Evolutionary conservation across 2,329 filamentous ascomycete genomes (phyloP), one percentile per base, ranked within the genome.

Genomic region (Helminthosporium solani): DNA sequence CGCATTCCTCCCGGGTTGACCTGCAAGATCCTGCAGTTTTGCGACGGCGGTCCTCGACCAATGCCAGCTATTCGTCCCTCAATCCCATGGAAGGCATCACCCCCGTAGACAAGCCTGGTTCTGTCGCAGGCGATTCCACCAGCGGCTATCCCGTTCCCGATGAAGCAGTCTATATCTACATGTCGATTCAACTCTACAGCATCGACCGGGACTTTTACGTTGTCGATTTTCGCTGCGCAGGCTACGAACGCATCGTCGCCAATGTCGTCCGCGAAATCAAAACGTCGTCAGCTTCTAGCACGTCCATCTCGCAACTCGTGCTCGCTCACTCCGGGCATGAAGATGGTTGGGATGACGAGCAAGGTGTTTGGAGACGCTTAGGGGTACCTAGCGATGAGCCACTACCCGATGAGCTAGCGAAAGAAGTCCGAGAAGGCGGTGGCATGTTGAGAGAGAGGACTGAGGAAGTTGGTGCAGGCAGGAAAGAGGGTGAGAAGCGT

Each of bases 141-240:
- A 14, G 18, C 3, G 33, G 44, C 9, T 58, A 63, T 25, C 70
- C 74, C 11, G 68, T 75, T 36, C 64, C 73, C 3, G 76, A 82
- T 42, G 83, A 90, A 53, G 87, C 87, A 44, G 84, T 95, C n/a
- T 92, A 88, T 66, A 87, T 97, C 63, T 94, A 96, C 66, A 84
- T 99, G 67, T 91, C 95, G 56, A 96, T 99, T 53, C 94, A 70
- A 41, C 60, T 70, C 12, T 70, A 70, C 56, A 66, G 62, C 47
- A 90, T 97, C 76, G 92, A 97, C 69, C 84, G 85, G 47, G 87
- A 88, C 44, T 92, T 94, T 56, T 97, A 92, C 70, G 85, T 99
- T 52, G 94, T 99, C 39, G 94, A 99, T 70, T 99, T 99, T 78
- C 97, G 96, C 69, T 97, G 92, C 69, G 91, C 94, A 12, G 94